These are phyloP conservation scores for Solanum gandarillasii DNA, from an alignment of 257 asterid species.

Conservation along the genomic window DNA sequence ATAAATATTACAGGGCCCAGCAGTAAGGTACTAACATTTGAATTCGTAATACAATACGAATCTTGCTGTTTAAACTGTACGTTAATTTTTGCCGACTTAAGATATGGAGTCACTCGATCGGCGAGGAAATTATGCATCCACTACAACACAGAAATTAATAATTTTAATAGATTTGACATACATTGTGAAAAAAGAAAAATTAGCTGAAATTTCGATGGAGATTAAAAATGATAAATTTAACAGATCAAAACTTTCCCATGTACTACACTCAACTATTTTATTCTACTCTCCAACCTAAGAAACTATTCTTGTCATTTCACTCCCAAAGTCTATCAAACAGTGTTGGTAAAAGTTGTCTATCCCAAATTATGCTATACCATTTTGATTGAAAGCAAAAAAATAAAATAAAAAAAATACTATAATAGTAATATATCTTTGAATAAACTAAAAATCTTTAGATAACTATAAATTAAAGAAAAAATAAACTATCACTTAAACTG, in stretches of 20 bases:
- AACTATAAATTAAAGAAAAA: neutral
- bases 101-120: neutral
- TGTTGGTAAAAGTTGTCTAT: neutral
- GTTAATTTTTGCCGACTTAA: neutral
- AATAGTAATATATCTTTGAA: neutral
- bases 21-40: neutral
- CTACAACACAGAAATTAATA: neutral
- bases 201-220: neutral
- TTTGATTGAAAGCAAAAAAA: neutral
- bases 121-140: neutral
- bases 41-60: neutral
- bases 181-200: neutral
- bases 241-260: neutral
- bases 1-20: neutral
- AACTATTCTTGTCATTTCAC: neutral
- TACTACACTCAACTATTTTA: too few species aligned
- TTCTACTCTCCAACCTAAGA: neutral
- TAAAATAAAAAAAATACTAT: too few species aligned
- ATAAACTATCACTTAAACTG: neutral
- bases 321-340: neutral
- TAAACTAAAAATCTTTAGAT: neutral
- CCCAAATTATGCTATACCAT: neutral
- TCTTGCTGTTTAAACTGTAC: neutral
- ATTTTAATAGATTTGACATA: neutral
- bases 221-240: neutral